Evolutionary conservation across 345 rosid species (phyloP).

Genomic region (Ailanthus altissimus): DNA sequence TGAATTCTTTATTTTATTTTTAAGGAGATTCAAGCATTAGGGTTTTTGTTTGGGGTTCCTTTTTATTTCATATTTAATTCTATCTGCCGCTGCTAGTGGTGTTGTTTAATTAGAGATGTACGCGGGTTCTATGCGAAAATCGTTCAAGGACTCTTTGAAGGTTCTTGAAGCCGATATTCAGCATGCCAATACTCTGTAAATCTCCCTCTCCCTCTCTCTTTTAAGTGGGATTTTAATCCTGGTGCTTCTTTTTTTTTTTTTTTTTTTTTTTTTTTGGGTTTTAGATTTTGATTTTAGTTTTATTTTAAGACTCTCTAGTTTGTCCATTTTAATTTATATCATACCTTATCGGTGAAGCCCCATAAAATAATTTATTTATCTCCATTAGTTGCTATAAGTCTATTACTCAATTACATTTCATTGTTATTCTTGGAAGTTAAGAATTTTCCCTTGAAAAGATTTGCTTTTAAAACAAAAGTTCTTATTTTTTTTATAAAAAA

Average conservation of each 20-base stretch:
- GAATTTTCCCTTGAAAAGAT: background rate
- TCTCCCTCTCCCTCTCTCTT: background rate
- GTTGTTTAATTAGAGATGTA: constrained; percentile 35
- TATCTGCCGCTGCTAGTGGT: background rate
- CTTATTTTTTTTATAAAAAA: background rate
- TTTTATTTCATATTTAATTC: background rate
- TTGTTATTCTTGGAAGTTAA: background rate
- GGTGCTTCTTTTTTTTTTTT: background rate
- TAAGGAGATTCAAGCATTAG: constrained; percentile 9
- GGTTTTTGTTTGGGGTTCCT: constrained; percentile 19
- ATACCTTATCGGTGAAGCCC: no score
- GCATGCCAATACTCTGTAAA: constrained; percentile 66
- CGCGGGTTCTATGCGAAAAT: constrained; percentile 52
- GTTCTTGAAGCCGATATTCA: constrained; percentile 75
- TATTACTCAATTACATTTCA: constrained; percentile 8
- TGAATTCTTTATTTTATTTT: background rate
- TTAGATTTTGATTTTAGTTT: constrained; percentile 6
- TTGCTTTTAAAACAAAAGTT: background rate
- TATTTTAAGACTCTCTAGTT: background rate
- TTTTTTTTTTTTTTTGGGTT: background rate
- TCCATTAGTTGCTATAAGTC: background rate
- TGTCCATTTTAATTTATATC: background rate
- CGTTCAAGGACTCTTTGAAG: constrained; percentile 53
- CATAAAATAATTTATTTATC: background rate
- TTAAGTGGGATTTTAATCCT: background rate